These are phyloP conservation scores for Phytomonas sp. DNA, from an alignment of 208 protist species.

Conservation along the genomic window DNA sequence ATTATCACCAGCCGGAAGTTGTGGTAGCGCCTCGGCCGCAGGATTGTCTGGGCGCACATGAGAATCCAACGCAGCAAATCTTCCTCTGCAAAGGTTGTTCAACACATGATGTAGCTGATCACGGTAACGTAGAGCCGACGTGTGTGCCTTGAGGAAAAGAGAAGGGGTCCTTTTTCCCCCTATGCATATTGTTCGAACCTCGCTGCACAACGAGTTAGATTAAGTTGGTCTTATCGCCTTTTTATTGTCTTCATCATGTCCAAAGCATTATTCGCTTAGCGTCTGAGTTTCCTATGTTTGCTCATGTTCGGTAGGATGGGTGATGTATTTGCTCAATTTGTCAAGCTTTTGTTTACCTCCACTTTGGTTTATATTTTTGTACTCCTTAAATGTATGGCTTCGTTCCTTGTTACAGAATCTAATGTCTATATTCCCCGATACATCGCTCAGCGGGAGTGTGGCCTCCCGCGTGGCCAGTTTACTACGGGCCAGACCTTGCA, in stretches of 20 bases:
- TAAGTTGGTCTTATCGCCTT: background rate
- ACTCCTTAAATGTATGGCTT: background rate
- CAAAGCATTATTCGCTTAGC: background rate
- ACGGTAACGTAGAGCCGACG: background rate
- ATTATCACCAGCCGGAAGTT: background rate
- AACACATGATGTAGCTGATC: background rate
- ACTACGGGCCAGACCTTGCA: slow-evolving; percentile 14
- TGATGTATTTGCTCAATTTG: slow-evolving; percentile 16
- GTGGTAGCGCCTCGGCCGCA: slow-evolving; percentile 19
- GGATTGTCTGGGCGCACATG: slow-evolving; percentile 35
- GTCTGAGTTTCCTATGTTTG: background rate
- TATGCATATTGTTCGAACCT: background rate
- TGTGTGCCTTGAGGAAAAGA: background rate
- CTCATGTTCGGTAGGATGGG: slow-evolving; percentile 4
- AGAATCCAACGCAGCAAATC: background rate
- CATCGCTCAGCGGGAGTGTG: slow-evolving; percentile 8
- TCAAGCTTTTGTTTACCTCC: slow-evolving; percentile 1
- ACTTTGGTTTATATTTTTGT: slow-evolving; percentile 7
- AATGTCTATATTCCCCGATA: slow-evolving; percentile 8
- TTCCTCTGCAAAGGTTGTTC: background rate
- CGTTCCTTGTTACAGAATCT: slow-evolving; percentile 6
- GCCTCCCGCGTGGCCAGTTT: slow-evolving; percentile 29
- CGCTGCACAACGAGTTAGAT: background rate
- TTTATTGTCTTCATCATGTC: background rate
- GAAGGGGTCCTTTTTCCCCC: background rate